phyloP scores from a whole-genome alignment of 2,329 filamentous ascomycete genomes.

The Ceratocystis harringtonii region DNA sequence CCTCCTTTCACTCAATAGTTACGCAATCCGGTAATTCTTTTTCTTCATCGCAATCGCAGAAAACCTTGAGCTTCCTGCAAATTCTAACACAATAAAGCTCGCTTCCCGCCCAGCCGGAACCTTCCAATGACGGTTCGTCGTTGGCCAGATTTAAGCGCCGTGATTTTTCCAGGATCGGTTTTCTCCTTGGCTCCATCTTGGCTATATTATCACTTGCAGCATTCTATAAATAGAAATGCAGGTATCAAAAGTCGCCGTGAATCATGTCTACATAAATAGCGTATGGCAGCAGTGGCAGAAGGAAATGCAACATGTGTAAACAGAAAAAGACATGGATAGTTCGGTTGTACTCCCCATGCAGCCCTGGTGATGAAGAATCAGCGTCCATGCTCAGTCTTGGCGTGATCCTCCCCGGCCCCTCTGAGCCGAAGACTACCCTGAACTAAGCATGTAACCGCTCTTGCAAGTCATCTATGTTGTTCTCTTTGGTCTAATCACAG shows the following conservation, averaged over 20 bases:
- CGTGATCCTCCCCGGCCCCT: slow-evolving; percentile 1
- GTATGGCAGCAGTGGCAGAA: neutral
- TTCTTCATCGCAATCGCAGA: too few relatives aligned
- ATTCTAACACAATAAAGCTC: neutral
- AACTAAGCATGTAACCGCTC: neutral
- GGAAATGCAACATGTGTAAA: neutral
- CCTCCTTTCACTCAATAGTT: too few relatives aligned
- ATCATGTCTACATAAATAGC: neutral
- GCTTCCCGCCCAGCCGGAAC: neutral
- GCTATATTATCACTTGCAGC: neutral
- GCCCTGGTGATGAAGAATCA: neutral
- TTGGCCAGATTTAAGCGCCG: slow-evolving; percentile 1
- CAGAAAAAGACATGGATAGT: neutral
- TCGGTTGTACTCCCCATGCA: neutral
- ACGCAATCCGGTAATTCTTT: too few relatives aligned
- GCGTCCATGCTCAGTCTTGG: neutral
- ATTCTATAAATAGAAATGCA: neutral
- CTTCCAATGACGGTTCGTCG: neutral
- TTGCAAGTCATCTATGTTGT: neutral
- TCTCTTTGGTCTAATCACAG: neutral
- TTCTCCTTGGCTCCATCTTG: neutral
- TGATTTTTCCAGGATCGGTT: neutral
- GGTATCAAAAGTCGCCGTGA: neutral
- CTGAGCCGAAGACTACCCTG: neutral
- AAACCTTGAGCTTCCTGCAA: neutral